phyloP scores from a whole-genome alignment of 805 yeast species.

The Saccharomycopsis sp. region DNA sequence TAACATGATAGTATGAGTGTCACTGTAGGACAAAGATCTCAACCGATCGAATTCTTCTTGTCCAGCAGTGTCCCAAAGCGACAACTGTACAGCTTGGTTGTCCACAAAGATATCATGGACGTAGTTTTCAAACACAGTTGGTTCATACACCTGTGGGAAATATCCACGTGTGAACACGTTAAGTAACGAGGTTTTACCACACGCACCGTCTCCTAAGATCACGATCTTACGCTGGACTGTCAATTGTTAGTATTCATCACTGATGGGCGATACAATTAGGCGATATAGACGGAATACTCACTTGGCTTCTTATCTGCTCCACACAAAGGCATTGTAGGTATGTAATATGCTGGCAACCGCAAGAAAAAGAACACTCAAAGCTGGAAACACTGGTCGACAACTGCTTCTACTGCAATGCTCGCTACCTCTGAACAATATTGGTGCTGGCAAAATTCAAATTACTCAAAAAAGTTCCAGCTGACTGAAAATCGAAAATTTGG shows the following conservation, averaged over 20 bases:
- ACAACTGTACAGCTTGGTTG: conserved; percentile 84
- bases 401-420: no score
- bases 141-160: conserved; percentile 97
- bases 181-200: conserved; percentile 92
- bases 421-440: no score
- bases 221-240: conserved; percentile 85
- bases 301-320: conserved; percentile 41
- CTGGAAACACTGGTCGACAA: neutral
- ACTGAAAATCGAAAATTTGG: neutral
- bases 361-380: no score
- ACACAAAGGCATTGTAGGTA: conserved; percentile 38
- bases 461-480: neutral
- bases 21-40: conserved; percentile 86
- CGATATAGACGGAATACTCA: no score
- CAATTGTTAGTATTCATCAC: conserved; percentile 22
- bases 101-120: conserved; percentile 96
- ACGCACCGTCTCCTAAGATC: conserved; percentile 96
- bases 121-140: conserved; percentile 95
- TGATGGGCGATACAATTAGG: no score
- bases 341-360: no score
- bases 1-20: conserved; percentile 94
- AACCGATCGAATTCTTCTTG: conserved; percentile 96
- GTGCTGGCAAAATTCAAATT: neutral
- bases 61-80: conserved; percentile 98
- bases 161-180: conserved; percentile 96